Conservation (phyloP, 139 green algal species). For the Spirogloea muscicola region DNA sequence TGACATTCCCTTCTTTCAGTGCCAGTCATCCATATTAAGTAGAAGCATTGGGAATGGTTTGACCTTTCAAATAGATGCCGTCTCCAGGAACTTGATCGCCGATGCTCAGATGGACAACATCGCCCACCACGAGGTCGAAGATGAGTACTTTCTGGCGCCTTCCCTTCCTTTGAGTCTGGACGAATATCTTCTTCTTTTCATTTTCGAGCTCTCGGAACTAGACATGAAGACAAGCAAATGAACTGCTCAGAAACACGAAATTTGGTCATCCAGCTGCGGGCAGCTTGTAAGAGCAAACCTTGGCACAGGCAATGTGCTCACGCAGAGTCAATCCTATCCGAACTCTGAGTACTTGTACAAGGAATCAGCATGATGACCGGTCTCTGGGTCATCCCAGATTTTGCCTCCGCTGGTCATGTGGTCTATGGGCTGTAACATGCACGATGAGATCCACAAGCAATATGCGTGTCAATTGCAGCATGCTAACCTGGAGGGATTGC, state of each 20-base stretch:
- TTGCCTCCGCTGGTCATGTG: too few relatives aligned
- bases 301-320: too few relatives aligned
- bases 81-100: slow-evolving; percentile 55
- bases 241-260: too few relatives aligned
- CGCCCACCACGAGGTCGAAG: slow-evolving; percentile 57
- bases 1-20: too few relatives aligned
- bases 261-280: too few relatives aligned
- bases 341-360: too few relatives aligned
- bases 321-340: too few relatives aligned
- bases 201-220: slow-evolving; percentile 41
- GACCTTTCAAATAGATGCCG: slow-evolving; percentile 38
- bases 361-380: too few relatives aligned
- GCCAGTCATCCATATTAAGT: too few relatives aligned
- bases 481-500: slow-evolving; percentile 89
- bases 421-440: slow-evolving; percentile 82
- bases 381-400: too few relatives aligned
- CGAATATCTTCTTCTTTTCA: slow-evolving; percentile 43
- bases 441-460: slow-evolving; percentile 84
- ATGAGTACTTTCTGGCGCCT: slow-evolving; percentile 43
- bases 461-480: slow-evolving; percentile 89
- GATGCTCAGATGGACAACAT: slow-evolving; percentile 48
- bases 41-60: too few relatives aligned
- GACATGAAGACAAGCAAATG: slow-evolving; percentile 86
- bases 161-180: slow-evolving; percentile 21
- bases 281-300: too few relatives aligned